phyloP scores from a whole-genome alignment of 805 yeast species.

The Blastobotrys muscicola region DNA sequence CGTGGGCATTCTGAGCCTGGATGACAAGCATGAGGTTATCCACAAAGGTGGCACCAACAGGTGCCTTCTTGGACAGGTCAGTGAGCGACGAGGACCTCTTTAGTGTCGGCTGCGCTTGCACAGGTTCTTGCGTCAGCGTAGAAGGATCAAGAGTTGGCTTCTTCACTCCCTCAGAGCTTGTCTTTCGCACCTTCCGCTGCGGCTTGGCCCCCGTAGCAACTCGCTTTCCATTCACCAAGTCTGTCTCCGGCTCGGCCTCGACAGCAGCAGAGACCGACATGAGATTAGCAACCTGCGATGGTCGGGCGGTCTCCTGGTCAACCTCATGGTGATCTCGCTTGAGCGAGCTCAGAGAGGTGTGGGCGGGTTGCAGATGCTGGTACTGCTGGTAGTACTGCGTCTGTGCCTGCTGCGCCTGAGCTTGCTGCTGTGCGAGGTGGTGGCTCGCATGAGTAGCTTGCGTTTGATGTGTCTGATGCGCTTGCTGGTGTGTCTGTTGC shows the following conservation, averaged over 20 bases:
- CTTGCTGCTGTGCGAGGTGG: conserved; percentile 13
- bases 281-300: background rate
- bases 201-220: background rate
- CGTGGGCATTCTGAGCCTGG: conserved; percentile 70
- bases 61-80: conserved; percentile 28
- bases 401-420: conserved; percentile 9
- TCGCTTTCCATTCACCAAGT: background rate
- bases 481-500: conserved; percentile 13
- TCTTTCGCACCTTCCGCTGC: conserved; percentile 1
- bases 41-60: conserved; percentile 78
- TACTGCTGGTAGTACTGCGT: background rate
- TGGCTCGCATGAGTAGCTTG: conserved; percentile 6
- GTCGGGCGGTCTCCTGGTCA: background rate
- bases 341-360: conserved; percentile 1
- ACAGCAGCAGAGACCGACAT: conserved; percentile 6
- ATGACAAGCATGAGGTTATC: conserved; percentile 87
- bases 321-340: conserved; percentile 1
- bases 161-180: background rate
- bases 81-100: conserved; percentile 19
- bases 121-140: background rate
- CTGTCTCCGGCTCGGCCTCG: conserved; percentile 4
- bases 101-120: background rate
- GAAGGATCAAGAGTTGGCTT: background rate
- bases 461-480: conserved; percentile 9
- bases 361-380: conserved; percentile 2